Evolutionary conservation across 805 yeast species (phyloP), one percentile per base, ranked within the genome.

Genomic region (Candida insectorum): DNA sequence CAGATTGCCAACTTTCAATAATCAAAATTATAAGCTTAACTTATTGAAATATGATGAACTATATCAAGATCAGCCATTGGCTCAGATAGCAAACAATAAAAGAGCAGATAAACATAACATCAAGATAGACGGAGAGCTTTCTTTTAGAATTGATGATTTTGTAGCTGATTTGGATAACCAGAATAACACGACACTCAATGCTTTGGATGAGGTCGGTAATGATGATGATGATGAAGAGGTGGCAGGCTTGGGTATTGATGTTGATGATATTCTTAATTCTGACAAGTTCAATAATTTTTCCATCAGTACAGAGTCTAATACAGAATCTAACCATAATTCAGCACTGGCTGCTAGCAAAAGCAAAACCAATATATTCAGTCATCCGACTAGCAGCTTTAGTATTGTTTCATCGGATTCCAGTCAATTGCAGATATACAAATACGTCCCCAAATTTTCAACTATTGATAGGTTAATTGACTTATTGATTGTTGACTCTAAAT

Each of bases 391-490:
- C 26, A 37, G 36, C 24, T 28, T 28, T 24, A 45, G 46, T 31
- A 33, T 43, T 2, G 30, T 47, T 17, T 45, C 53, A 1, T 26
- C 47, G 16, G 49, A 43, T 13, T 47, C 50, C 6, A 37, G 32
- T 26, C 40, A 42, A 24, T 16, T 33, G 15, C 45, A 41, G 16
- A 41, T 33, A 11, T 37, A 36, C 23, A 48, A 43, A 28, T 58
- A 47, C 37, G 54, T 64, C 22, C 71, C 71, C 3, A 60, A 62
- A 31, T 58, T 49, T 45, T 93, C 93, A 1, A 71, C 85, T 1
- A 58, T 86, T 36, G 93, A 85, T 27, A 77, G 79, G 45, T 68
- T 91, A 46, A 69, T 88, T 34, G 97, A 91, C 56, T 69, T 89
- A 15, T 59, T 91, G 32, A 87, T 91, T 4, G 49, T 68, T 75